These are phyloP conservation scores for Trichoderma koningiopsis DNA, from an alignment of 2,329 filamentous ascomycete species.

Conservation along the genomic window DNA sequence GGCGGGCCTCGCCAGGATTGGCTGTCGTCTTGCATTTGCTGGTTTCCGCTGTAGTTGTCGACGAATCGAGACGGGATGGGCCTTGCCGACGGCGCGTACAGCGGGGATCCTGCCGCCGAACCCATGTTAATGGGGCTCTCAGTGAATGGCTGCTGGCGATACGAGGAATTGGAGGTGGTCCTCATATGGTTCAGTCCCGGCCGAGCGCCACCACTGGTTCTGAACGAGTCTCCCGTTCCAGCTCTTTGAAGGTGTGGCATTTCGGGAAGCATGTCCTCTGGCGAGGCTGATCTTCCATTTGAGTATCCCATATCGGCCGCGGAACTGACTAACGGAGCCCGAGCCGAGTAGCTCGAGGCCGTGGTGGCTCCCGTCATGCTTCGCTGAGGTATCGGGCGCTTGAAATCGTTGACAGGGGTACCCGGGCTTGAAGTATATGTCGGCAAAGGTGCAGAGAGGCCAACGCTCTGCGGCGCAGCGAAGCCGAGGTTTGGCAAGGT, in stretches of 20 bases:
- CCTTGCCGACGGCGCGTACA: constrained; percentile 39
- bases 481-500: constrained; percentile 49
- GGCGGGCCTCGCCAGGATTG: constrained; percentile 24
- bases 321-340: constrained; percentile 62
- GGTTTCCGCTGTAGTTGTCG: constrained; percentile 33
- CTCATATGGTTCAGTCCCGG: constrained; percentile 28
- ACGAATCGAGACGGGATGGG: constrained; percentile 38
- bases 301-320: constrained; percentile 63
- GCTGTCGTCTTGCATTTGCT: constrained; percentile 19
- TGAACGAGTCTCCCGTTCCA: constrained; percentile 42
- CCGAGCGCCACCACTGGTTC: constrained; percentile 34
- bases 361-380: constrained; percentile 62
- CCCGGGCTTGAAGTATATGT: constrained; percentile 61
- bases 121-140: constrained; percentile 38
- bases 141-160: constrained; percentile 31
- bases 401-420: constrained; percentile 49
- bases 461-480: constrained; percentile 33
- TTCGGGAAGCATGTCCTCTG: constrained; percentile 34
- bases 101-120: constrained; percentile 33
- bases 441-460: constrained; percentile 57
- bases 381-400: constrained; percentile 51
- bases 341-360: constrained; percentile 62
- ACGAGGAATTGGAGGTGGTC: constrained; percentile 27
- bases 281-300: constrained; percentile 38
- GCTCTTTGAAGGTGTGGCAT: constrained; percentile 38